Conservation (phyloP, 495 filamentous ascomycete species). For the Penicillium daleae region DNA sequence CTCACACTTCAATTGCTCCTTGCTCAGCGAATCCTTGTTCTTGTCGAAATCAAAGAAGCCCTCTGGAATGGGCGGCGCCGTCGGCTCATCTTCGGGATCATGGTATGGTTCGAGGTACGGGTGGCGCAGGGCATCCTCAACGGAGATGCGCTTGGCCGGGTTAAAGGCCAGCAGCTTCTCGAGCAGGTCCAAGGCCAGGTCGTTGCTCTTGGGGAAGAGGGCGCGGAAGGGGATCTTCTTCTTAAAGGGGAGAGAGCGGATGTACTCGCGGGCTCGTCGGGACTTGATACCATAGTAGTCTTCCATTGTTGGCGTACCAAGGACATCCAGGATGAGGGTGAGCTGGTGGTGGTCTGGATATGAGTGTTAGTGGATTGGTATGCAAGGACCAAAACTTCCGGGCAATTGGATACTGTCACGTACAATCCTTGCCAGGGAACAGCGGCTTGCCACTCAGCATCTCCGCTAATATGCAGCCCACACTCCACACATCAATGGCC, state of each 20-base stretch:
- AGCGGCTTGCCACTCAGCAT: constrained; percentile 99
- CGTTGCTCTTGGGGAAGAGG: constrained; percentile 96
- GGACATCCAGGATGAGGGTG: constrained; percentile 95
- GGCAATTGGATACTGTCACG: constrained; percentile 37
- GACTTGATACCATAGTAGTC: constrained; percentile 99
- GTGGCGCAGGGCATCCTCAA: constrained; percentile 96
- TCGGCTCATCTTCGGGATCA: constrained; percentile 98
- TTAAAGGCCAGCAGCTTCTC: constrained; percentile 98
- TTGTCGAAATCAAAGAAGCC: constrained; percentile 99
- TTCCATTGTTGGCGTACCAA: constrained; percentile 99
- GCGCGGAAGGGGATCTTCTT: constrained; percentile 99
- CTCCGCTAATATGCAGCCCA: constrained; percentile 98
- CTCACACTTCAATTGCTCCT: constrained; percentile 93
- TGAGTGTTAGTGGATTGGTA: constrained; percentile 3
- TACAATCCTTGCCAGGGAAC: constrained; percentile 99
- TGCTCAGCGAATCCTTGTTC: constrained; percentile 98
- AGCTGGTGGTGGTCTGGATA: constrained; percentile 92
- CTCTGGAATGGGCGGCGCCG: constrained; percentile 92
- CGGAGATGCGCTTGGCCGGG: constrained; percentile 96
- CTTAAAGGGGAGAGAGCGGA: constrained; percentile 99
- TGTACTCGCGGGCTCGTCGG: constrained; percentile 95
- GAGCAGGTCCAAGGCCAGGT: constrained; percentile 88
- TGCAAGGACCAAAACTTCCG: neutral
- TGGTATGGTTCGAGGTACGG: constrained; percentile 99
- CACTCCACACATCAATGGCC: constrained; percentile 99